Evolutionary conservation across 352 stramenopile genomes (phyloP), one percentile per base, ranked within the genome.

Genomic region (Pythium monospermum): DNA sequence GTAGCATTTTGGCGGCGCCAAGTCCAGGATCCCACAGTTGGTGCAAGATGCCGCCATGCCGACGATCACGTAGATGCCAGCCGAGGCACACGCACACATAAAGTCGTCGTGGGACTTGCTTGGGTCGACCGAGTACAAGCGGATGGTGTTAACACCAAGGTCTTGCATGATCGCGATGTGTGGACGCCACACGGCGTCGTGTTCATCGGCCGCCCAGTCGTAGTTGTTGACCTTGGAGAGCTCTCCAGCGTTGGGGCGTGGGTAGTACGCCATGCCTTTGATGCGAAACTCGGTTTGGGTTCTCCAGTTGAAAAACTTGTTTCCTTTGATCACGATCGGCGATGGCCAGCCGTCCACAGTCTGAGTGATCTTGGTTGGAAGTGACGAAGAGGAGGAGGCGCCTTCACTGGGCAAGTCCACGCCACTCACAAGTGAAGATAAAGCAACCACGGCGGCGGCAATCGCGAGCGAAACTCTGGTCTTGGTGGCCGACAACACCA

Each of bases 291-390:
- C 78, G 8, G 71, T 38, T 12, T 73, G 72, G 1, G 75, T 83
- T 3, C 70, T 52, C 13, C 71, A 79, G 62, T 91, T 66, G 62
- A 93, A 96, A 56, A 94, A 79, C 57, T 92, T 94, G 69, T 91
- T 91, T 53, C 82, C 80, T 49, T 81, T 83, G 27, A 55, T 32
- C 4, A 83, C 50, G 56, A 86, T 73, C 4, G 67, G 69, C 11
- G 69, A 39, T 13, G 76, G n/a, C 74, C 69, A 85, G n/a, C 67
- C 71, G 60, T 73, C 21, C 15, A 28, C 32, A 2, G 32, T n/a
- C n/a, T n/a, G n/a, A n/a, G n/a, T n/a, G n/a, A n/a, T n/a, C n/a
- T n/a, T n/a, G n/a, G n/a, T n/a, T n/a, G n/a, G n/a, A n/a, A n/a
- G n/a, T n/a, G n/a, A n/a, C n/a, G n/a, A n/a, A n/a, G n/a, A n/a